These are phyloP conservation scores for Trypanosoma mega DNA, from an alignment of 208 protist species.

Conservation along the genomic window DNA sequence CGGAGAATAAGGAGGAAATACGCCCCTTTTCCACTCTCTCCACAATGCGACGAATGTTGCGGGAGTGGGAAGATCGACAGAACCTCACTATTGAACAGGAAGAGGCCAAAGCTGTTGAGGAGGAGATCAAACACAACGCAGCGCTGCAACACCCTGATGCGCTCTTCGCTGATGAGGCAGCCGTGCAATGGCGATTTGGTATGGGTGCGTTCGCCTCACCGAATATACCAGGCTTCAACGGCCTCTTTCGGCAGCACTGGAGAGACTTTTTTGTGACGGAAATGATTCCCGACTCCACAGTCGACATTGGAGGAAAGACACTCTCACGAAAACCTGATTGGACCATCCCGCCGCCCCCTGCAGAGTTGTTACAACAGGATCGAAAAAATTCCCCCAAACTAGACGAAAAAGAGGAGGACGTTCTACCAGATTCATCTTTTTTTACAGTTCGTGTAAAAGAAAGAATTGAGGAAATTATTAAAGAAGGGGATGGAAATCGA, in stretches of 20 bases:
- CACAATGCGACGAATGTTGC: slow-evolving; percentile 34
- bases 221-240: slow-evolving; percentile 40
- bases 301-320: slow-evolving; percentile 21
- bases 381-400: background rate
- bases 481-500: slow-evolving; percentile 5
- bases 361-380: slow-evolving; percentile 18
- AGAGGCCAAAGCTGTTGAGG: slow-evolving; percentile 6
- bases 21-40: slow-evolving; percentile 27
- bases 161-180: slow-evolving; percentile 53
- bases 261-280: slow-evolving; percentile 61
- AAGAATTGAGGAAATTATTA: slow-evolving; percentile 11
- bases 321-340: slow-evolving; percentile 47
- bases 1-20: slow-evolving; percentile 10
- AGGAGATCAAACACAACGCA: slow-evolving; percentile 19
- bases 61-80: slow-evolving; percentile 18
- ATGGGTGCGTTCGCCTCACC: slow-evolving; percentile 65
- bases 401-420: background rate
- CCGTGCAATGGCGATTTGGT: slow-evolving; percentile 64
- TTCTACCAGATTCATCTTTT: slow-evolving; percentile 35
- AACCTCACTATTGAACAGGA: slow-evolving; percentile 7
- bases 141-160: slow-evolving; percentile 34
- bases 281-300: slow-evolving; percentile 27
- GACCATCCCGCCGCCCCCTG: slow-evolving; percentile 51
- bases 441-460: slow-evolving; percentile 57
- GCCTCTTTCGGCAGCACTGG: slow-evolving; percentile 66